Evolutionary conservation across 257 asterid genomes (phyloP), one percentile per base, ranked within the genome.

Genomic region (Gynochthodes officinalis): DNA sequence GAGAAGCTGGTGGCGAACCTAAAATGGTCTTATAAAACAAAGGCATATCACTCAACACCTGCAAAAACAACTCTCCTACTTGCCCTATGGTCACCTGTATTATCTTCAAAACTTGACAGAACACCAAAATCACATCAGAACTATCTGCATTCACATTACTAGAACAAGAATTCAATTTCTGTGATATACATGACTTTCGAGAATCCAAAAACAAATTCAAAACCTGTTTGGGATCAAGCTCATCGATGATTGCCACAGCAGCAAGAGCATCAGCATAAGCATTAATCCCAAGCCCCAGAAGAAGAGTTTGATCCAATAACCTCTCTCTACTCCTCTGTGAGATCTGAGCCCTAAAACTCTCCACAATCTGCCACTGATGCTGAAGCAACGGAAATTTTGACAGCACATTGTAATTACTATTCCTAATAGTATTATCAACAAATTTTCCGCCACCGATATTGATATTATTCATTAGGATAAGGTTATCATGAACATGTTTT

Each of bases 351-450:
- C 89, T 95, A 81, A 95, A 95, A 77, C 96, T 87, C 83, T 92
- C 98, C 54, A 95, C 97, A 65, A 95, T 86, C 76, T 90, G 94
- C 98, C 99, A 92, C 87, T 95, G 99, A 74, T 95, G 99, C 87
- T 89, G 93, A 84, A 95, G 82, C 85, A 95, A 73, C 11, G 99
- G 98, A 82, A 95, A 95, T 80, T 86, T 90, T 2, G 91, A 84
- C 42, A 89, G 88, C 66, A 85, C 86, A 64, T 77, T 86, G 80
- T 78, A 69, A 69, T 33, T 67, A 44, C 27, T 14, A 67, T 75
- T 79, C 49, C 89, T 90, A 75, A 75, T 78, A 74, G 69, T 77
- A 75, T 79, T 80, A 42, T 64, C 33, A 28, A 44, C 35, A 48
- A 15, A 15, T 13, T 59, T 66, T 23, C 8, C 37, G 25, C 55